Evolutionary conservation across 768 basidiomycete species (phyloP).

Genomic region (Mycena metata): DNA sequence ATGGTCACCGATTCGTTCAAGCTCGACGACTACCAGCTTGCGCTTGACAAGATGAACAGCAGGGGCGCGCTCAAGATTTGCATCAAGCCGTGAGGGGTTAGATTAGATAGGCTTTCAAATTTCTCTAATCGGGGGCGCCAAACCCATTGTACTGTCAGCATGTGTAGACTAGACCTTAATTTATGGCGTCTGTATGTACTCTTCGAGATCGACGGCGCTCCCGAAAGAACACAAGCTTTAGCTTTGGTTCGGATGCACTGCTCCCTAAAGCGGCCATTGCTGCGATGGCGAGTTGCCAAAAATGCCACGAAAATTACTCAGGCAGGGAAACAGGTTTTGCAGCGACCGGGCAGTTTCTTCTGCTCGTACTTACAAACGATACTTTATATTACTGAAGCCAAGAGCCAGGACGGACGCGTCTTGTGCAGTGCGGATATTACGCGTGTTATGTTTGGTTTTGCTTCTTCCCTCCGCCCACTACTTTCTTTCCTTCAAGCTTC

Average conservation of each 20-base stretch:
- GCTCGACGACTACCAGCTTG: slow-evolving; percentile 64
- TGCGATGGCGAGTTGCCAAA: slow-evolving; percentile 11
- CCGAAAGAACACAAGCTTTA: neutral
- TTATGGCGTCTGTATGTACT: neutral
- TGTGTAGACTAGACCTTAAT: too few species aligned
- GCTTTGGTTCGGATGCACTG: neutral
- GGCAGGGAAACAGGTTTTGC: too few species aligned
- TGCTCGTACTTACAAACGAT: too few species aligned
- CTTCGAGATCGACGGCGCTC: too few species aligned
- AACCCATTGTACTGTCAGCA: too few species aligned
- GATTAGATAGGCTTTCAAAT: neutral
- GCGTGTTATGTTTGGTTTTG: too few species aligned
- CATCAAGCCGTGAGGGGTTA: slow-evolving; percentile 63
- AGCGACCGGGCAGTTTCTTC: too few species aligned
- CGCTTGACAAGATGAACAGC: slow-evolving; percentile 67
- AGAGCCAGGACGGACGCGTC: neutral
- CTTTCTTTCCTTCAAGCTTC: slow-evolving; percentile 1
- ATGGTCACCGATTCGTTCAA: slow-evolving; percentile 67
- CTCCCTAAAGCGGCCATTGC: neutral
- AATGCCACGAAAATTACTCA: too few species aligned
- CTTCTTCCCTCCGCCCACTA: slow-evolving; percentile 15
- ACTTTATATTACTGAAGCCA: neutral
- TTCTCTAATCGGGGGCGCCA: too few species aligned
- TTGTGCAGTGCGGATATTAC: too few species aligned
- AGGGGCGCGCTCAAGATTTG: slow-evolving; percentile 61